Evolutionary conservation across 805 yeast species (phyloP), one percentile per base, ranked within the genome.

Genomic region (Debaryomyces tyrocola): DNA sequence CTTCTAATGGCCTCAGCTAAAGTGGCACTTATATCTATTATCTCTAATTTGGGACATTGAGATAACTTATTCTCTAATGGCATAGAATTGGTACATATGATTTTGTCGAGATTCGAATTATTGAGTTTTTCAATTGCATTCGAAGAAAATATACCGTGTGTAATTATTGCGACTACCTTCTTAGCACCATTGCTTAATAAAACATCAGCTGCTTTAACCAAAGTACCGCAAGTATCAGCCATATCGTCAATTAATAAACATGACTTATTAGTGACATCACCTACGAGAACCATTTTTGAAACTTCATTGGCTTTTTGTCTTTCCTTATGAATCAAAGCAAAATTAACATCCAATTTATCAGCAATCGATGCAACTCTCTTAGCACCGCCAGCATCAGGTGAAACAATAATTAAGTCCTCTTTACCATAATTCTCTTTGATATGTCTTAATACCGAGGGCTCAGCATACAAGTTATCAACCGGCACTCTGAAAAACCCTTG

Each of bases 331-430:
- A 87, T 87, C 66, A 87, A 78, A 18, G 94, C 94, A 68, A 87
- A 87, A 60, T 85, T 85, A 62, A 85, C 71, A 64, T 87, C 94
- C 53, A 87, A 69, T 50, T 85, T 77, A 63, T 87, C 94, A 43
- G 94, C 94, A 53, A 87, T 71, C 8, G 86, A 84, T 8, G 94
- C 94, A n/a, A 88, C 94, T 69, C 95, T 78, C 62, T 87, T 87
- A 47, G 94, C 94, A 52, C 95, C 95, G 63, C 95, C 95, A 6
- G 94, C 95, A 69, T 87, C 95, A 5, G 95, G 95, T 0, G 94
- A 87, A 14, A 87, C 82, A 45, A 87, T 81, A 44, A 87, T 86
- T n/a, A 88, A 80, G 40, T 85, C 78, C 36, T 79, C 67, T 52
- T 70, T 76, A 54, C 78, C 77, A 42, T 82, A 70, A 45, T 78